Percentiles rank a stretch among this genome's conserved stretches.
phyloP scores from a whole-genome alignment of 2,329 filamentous ascomycete genomes.

The Colletotrichum zoysiae region DNA sequence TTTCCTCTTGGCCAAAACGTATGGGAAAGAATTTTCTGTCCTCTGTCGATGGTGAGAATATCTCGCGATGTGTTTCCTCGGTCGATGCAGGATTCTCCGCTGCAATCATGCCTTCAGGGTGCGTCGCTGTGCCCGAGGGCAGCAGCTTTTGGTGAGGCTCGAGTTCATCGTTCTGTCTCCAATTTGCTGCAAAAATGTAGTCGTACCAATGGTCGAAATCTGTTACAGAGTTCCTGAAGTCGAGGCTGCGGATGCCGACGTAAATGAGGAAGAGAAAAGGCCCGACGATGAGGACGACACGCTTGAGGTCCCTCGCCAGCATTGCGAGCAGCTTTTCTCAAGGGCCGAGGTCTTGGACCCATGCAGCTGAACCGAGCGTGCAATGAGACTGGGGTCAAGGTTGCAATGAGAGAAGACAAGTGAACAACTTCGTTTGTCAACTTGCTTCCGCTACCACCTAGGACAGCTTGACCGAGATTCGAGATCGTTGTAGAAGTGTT shows the following conservation, averaged over 20 bases:
- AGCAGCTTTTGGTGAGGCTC: slow-evolving; percentile 45
- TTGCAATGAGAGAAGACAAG: neutral
- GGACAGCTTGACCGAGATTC: neutral
- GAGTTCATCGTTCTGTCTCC: slow-evolving; percentile 35
- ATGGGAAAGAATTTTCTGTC: slow-evolving; percentile 64
- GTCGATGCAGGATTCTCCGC: neutral
- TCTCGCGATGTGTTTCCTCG: slow-evolving; percentile 49
- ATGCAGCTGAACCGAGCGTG: neutral
- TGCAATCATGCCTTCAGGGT: slow-evolving; percentile 46
- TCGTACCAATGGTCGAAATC: slow-evolving; percentile 19
- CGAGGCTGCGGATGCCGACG: slow-evolving; percentile 42
- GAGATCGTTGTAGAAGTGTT: neutral
- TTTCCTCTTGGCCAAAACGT: slow-evolving; percentile 56
- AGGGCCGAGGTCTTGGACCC: neutral
- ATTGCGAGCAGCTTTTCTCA: slow-evolving; percentile 43
- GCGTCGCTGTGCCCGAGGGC: slow-evolving; percentile 55
- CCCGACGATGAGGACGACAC: slow-evolving; percentile 48
- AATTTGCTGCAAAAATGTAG: slow-evolving; percentile 29
- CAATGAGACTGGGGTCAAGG: neutral
- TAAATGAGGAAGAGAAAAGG: slow-evolving; percentile 50
- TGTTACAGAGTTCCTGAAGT: slow-evolving; percentile 6
- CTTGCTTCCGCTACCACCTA: neutral
- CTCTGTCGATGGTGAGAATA: slow-evolving; percentile 61
- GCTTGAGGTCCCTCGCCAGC: slow-evolving; percentile 51
- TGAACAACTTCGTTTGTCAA: neutral